These are phyloP conservation scores for Colletotrichum truncatum DNA, from an alignment of 2,329 filamentous ascomycete species.

Conservation along the genomic window DNA sequence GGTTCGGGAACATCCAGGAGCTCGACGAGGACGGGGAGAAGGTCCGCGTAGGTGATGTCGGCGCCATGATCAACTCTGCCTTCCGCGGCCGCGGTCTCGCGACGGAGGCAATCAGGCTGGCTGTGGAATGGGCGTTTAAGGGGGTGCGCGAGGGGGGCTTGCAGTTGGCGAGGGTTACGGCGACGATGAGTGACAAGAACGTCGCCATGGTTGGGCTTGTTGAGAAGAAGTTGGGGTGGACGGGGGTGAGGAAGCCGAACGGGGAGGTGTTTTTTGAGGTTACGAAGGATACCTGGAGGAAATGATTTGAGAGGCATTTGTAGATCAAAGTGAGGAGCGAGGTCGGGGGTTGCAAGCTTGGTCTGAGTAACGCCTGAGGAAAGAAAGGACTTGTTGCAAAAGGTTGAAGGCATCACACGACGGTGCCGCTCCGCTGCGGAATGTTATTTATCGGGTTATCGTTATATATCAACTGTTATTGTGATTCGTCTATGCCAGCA, in stretches of 20 bases:
- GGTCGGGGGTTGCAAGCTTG: too few species aligned
- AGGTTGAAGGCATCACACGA: too few species aligned
- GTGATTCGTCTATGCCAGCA: too few species aligned
- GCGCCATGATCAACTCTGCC: conserved; percentile 36
- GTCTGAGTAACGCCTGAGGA: too few species aligned
- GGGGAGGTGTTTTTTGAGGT: conserved; percentile 38
- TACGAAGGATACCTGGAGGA: conserved; percentile 31
- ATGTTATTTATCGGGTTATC: too few species aligned
- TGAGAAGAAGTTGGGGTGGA: conserved; percentile 35
- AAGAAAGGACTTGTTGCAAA: too few species aligned
- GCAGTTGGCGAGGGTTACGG: conserved; percentile 39
- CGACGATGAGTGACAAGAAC: conserved; percentile 36
- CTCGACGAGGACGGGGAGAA: conserved; percentile 27
- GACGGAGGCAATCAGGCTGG: conserved; percentile 36
- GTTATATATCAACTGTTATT: too few species aligned
- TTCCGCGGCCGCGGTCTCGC: conserved; percentile 37
- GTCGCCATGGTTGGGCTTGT: conserved; percentile 35
- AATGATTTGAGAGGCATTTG: background rate
- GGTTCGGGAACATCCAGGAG: conserved; percentile 40
- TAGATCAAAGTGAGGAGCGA: too few species aligned
- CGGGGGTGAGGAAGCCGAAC: conserved; percentile 26
- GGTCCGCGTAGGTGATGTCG: conserved; percentile 37
- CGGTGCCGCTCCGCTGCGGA: too few species aligned
- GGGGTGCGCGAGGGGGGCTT: conserved; percentile 33
- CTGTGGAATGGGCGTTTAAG: conserved; percentile 38